Percentiles rank a stretch among this genome's conserved stretches.
phyloP scores from a whole-genome alignment of 495 filamentous ascomycete species.

The Penicillium daleae region DNA sequence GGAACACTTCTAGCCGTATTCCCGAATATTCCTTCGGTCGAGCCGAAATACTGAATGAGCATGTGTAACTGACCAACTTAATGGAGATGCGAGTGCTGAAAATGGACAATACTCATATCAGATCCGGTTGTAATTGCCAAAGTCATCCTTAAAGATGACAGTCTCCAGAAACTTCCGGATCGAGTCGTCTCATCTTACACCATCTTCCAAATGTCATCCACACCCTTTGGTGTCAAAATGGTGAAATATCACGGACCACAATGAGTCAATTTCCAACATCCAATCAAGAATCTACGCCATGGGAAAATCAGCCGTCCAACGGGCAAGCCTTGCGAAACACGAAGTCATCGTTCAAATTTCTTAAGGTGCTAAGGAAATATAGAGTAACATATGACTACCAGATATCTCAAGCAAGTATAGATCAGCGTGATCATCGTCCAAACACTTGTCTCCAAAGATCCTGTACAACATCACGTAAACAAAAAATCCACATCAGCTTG shows the following conservation, averaged over 20 bases:
- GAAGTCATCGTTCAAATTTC: no score
- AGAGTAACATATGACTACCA: not conserved
- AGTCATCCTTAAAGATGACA: not conserved
- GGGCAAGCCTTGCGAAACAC: no score
- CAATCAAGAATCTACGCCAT: not conserved
- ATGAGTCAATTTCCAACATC: not conserved
- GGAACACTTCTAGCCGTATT: not conserved
- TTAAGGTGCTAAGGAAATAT: not conserved
- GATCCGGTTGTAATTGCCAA: not conserved
- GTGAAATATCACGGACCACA: not conserved
- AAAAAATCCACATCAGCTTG: not conserved
- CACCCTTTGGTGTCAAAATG: not conserved
- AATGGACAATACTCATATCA: not conserved
- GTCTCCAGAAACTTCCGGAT: not conserved
- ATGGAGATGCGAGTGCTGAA: no score
- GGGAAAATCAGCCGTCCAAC: no score
- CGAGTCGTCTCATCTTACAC: not conserved
- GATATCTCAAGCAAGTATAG: not conserved
- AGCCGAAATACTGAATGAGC: not conserved
- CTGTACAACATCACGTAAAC: not conserved
- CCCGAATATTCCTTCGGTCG: not conserved
- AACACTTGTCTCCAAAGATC: not conserved
- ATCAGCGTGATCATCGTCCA: not conserved
- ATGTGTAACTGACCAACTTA: no score
- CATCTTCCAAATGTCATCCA: not conserved